A percentile compares a stretch with the other conserved stretches of the same genome.
phyloP scores from a whole-genome alignment of 73 alveolate genomes.

The Paramecium primaurelia region DNA sequence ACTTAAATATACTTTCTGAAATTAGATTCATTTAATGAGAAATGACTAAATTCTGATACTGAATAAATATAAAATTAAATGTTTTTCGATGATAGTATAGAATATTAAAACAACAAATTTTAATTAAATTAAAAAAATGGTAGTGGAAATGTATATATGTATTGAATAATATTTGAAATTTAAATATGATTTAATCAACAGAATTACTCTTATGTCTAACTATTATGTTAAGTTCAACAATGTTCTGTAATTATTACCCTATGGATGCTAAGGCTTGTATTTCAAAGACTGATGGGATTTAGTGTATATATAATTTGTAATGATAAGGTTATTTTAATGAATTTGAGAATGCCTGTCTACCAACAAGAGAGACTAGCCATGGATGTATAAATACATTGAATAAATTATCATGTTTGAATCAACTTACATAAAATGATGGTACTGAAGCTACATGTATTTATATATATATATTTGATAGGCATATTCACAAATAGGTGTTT shows the following conservation, averaged over 20 bases:
- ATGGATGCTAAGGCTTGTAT: constrained; percentile 3
- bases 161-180: background rate
- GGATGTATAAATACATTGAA: background rate
- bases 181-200: background rate
- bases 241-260: constrained; percentile 16
- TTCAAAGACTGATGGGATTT: background rate
- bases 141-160: background rate
- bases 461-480: background rate
- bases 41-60: too few relatives aligned
- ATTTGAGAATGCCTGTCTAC: constrained; percentile 3
- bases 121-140: background rate
- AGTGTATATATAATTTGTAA: background rate
- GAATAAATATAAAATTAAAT: too few relatives aligned
- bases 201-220: background rate
- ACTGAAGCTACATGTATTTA: background rate
- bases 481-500: background rate
- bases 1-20: too few relatives aligned
- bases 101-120: background rate
- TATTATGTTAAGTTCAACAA: background rate
- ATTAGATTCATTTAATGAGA: too few relatives aligned
- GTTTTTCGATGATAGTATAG: too few relatives aligned
- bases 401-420: background rate
- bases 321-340: background rate
- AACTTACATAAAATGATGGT: background rate
- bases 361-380: background rate